Percentiles rank a stretch among this genome's conserved stretches.
phyloP scores from a whole-genome alignment of 805 yeast genomes.

The Candida manassasensis region DNA sequence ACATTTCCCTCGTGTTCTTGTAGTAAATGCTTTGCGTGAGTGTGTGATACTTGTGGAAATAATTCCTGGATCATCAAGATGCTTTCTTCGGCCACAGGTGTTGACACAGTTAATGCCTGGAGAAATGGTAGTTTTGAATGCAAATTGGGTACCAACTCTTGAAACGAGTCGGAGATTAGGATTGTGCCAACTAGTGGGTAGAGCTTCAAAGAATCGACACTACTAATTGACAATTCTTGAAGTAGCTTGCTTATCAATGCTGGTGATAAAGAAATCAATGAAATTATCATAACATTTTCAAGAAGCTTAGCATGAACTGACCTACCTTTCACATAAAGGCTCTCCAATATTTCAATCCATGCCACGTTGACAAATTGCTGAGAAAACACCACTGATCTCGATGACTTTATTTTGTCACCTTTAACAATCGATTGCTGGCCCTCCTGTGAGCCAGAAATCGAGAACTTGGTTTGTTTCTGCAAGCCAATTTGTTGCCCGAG shows the following conservation, averaged over 20 bases:
- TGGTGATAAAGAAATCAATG: conserved; percentile 46
- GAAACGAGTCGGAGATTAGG: conserved; percentile 44
- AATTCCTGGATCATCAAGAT: conserved; percentile 45
- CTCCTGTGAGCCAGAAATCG: conserved; percentile 13
- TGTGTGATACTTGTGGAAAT: conserved; percentile 57
- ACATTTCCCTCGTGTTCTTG: conserved; percentile 45
- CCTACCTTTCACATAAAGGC: conserved; percentile 51
- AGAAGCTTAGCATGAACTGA: conserved; percentile 45
- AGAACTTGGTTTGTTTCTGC: conserved; percentile 19
- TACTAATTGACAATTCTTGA: conserved; percentile 39
- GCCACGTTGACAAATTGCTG: conserved; percentile 48
- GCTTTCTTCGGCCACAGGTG: conserved; percentile 23
- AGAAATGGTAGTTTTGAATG: conserved; percentile 49
- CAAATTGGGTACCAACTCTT: conserved; percentile 46
- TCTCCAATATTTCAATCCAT: conserved; percentile 61
- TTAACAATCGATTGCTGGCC: background rate
- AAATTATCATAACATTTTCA: conserved; percentile 47
- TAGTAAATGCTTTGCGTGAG: conserved; percentile 47
- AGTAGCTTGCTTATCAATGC: conserved; percentile 40
- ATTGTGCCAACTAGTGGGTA: conserved; percentile 56
- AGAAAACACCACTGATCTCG: conserved; percentile 36
- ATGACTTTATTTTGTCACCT: conserved; percentile 20
- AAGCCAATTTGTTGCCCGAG: conserved; percentile 39
- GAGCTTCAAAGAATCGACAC: conserved; percentile 36
- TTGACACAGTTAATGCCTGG: conserved; percentile 11